phyloP scores from a whole-genome alignment of 805 yeast species.

The Vanderwaltozyma tropicalis region DNA sequence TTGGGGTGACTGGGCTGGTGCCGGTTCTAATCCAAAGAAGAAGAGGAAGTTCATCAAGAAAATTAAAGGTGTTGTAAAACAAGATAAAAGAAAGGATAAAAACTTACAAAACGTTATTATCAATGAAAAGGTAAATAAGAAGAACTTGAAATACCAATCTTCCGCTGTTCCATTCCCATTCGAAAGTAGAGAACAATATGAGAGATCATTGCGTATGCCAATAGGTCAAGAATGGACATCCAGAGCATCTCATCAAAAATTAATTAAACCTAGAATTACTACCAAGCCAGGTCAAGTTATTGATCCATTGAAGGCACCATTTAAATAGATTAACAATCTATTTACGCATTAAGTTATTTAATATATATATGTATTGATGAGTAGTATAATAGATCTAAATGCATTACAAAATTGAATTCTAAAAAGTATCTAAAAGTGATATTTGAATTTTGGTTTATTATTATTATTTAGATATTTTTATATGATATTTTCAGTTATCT shows the following conservation, averaged over 20 bases:
- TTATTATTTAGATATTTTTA: neutral
- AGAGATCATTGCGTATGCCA: conserved; percentile 89
- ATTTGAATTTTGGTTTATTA: neutral
- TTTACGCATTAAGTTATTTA: no score
- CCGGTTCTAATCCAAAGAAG: conserved; percentile 33
- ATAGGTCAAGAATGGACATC: conserved; percentile 95
- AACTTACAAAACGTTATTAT: conserved; percentile 72
- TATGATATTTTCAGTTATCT: neutral
- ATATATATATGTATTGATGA: no score
- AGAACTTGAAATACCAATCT: conserved; percentile 75
- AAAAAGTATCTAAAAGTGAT: neutral
- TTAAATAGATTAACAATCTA: conserved; percentile 28
- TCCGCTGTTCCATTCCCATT: conserved; percentile 90
- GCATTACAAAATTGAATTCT: no score
- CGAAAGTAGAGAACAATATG: conserved; percentile 90
- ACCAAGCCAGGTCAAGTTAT: conserved; percentile 83
- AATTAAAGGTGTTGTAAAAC: conserved; percentile 63
- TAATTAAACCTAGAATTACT: conserved; percentile 80
- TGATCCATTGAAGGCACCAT: conserved; percentile 86
- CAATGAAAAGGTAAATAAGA: conserved; percentile 78
- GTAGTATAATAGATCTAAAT: no score
- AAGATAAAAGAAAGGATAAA: conserved; percentile 69
- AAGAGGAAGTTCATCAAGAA: conserved; percentile 59
- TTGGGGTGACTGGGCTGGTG: conserved; percentile 91
- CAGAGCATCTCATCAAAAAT: conserved; percentile 71